These are phyloP conservation scores for Hypoxylon rubiginosum DNA, from an alignment of 2,329 filamentous ascomycete genomes.

Conservation along the genomic window DNA sequence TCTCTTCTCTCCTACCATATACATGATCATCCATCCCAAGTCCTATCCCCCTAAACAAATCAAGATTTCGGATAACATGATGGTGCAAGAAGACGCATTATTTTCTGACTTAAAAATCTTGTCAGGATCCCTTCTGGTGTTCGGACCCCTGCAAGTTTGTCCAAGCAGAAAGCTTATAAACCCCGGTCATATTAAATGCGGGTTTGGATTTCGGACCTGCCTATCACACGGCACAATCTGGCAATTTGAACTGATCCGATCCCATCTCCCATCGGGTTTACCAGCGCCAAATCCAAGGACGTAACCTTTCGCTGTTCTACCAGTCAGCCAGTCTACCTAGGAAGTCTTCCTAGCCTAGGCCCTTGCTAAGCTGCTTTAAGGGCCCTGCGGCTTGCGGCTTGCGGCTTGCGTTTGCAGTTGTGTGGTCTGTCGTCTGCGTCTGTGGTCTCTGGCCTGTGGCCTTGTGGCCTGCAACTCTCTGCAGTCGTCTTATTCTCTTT, in stretches of 20 bases:
- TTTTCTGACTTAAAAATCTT: constrained; percentile 38
- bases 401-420: neutral
- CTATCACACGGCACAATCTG: constrained; percentile 46
- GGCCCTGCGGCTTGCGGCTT: neutral
- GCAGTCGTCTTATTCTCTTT: neutral
- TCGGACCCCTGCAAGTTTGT: constrained; percentile 37
- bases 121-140: constrained; percentile 37
- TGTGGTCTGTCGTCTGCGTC: too few species aligned
- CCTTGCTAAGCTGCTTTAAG: neutral
- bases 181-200: constrained; percentile 42
- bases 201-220: constrained; percentile 42
- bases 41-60: neutral
- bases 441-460: too few species aligned
- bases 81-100: constrained; percentile 35
- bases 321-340: too few species aligned
- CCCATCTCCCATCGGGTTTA: constrained; percentile 44
- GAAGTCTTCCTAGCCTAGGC: too few species aligned
- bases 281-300: constrained; percentile 42
- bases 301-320: constrained; percentile 16
- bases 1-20: constrained; percentile 4
- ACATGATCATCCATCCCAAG: constrained; percentile 2
- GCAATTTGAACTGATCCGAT: constrained; percentile 44
- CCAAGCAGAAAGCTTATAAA: constrained; percentile 45
- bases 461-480: too few species aligned
- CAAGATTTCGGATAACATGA: constrained; percentile 18